Percentiles rank a stretch among this genome's conserved stretches.
These are phyloP conservation scores for Fusarium sp. DNA, from an alignment of 2,329 filamentous ascomycete genomes.

Conservation along the genomic window DNA sequence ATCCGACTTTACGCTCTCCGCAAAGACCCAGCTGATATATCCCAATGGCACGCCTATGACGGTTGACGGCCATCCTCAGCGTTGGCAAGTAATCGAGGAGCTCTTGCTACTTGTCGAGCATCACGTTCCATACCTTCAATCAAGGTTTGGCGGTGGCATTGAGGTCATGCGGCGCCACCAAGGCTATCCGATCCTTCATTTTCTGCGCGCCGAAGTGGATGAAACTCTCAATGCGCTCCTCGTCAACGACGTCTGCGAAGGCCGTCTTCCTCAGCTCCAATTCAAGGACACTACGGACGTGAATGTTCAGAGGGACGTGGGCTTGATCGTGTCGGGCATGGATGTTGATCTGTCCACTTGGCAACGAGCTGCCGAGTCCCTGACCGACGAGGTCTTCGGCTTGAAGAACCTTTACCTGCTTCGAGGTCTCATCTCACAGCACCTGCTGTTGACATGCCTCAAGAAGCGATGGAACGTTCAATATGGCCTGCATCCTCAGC, in stretches of 20 bases:
- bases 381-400: slow-evolving; percentile 57
- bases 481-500: slow-evolving; percentile 70
- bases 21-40: slow-evolving; percentile 72
- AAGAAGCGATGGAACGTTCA: slow-evolving; percentile 78
- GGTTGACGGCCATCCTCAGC: slow-evolving; percentile 68
- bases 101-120: slow-evolving; percentile 59
- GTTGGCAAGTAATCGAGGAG: slow-evolving; percentile 64
- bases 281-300: slow-evolving; percentile 8
- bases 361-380: neutral
- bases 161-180: slow-evolving; percentile 60
- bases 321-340: slow-evolving; percentile 1
- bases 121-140: slow-evolving; percentile 57
- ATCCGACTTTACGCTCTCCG: slow-evolving; percentile 69
- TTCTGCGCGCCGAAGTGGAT: slow-evolving; percentile 66
- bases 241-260: slow-evolving; percentile 58
- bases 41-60: slow-evolving; percentile 64
- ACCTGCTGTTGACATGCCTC: slow-evolving; percentile 71
- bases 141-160: slow-evolving; percentile 58
- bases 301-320: neutral
- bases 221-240: slow-evolving; percentile 60
- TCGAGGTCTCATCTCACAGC: slow-evolving; percentile 73
- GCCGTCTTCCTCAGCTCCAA: slow-evolving; percentile 34
- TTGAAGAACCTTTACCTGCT: slow-evolving; percentile 64
- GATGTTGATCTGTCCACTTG: neutral
- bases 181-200: slow-evolving; percentile 71